Conservation (phyloP, 169 alveolate genomes). For the Toxoplasma gondii region DNA sequence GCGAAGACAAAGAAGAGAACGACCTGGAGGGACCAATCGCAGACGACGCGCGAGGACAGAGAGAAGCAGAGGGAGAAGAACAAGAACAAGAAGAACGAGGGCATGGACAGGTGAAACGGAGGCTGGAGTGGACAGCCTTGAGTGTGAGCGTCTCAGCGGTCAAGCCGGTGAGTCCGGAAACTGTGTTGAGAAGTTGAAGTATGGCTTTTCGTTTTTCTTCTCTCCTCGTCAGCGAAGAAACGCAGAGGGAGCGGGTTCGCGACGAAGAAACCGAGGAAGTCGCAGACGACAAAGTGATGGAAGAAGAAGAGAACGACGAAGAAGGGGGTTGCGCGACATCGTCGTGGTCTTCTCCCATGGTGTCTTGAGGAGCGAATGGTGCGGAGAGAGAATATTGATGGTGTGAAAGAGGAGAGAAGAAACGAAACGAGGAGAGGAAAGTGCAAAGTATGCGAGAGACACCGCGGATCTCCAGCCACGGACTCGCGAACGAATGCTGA, state of each 20-base stretch:
- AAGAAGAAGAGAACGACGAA: background rate
- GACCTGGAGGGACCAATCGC: background rate
- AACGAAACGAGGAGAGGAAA: no score
- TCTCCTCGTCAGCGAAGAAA: background rate
- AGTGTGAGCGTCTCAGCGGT: background rate
- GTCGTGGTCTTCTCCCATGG: no score
- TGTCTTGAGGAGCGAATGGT: no score
- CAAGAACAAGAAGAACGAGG: background rate
- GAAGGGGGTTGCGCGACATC: background rate
- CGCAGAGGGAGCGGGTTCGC: background rate
- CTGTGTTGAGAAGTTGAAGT: background rate
- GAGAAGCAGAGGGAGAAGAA: background rate
- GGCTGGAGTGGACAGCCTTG: conserved; percentile 12
- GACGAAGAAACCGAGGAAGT: background rate
- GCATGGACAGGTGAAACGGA: conserved; percentile 2
- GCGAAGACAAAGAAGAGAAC: background rate
- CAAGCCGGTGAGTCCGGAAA: background rate
- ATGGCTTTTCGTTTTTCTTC: background rate
- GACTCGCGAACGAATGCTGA: no score
- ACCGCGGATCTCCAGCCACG: no score
- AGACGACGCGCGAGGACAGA: background rate
- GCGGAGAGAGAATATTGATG: no score
- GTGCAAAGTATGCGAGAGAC: no score
- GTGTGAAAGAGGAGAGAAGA: no score
- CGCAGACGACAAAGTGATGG: background rate